A percentile compares a stretch with the other conserved stretches of the same genome.
These are phyloP conservation scores for Talinum fruticosum DNA, from an alignment of 148 eudicot genomes.

Conservation along the genomic window DNA sequence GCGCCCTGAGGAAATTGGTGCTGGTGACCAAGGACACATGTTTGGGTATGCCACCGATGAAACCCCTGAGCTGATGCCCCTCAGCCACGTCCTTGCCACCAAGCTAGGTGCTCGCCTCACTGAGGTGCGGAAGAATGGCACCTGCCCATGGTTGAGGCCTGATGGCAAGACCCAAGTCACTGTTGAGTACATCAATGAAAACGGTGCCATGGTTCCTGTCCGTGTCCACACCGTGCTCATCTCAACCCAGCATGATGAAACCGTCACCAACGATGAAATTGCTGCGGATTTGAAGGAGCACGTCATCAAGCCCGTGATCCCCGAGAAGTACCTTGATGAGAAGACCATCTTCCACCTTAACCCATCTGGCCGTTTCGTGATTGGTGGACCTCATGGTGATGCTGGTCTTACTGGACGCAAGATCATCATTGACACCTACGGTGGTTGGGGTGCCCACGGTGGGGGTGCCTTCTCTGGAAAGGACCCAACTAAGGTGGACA, in stretches of 20 bases:
- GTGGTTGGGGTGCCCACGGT: conserved; percentile 55
- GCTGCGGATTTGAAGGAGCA: conserved; percentile 45
- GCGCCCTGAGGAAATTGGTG: conserved; percentile 39
- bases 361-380: conserved; percentile 52
- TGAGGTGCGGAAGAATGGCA: conserved; percentile 39
- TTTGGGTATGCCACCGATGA: conserved; percentile 55
- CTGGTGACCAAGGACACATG: conserved; percentile 53
- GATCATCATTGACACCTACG: conserved; percentile 53
- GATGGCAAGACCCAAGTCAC: conserved; percentile 44
- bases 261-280: conserved; percentile 40
- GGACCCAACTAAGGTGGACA: conserved; percentile 54
- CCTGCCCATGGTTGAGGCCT: conserved; percentile 44
- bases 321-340: conserved; percentile 52
- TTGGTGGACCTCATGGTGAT: conserved; percentile 53
- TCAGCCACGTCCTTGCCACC: conserved; percentile 40
- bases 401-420: conserved; percentile 53
- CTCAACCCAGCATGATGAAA: conserved; percentile 40
- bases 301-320: conserved; percentile 48
- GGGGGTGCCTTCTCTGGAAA: conserved; percentile 54
- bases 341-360: conserved; percentile 58
- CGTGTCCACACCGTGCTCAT: conserved; percentile 41
- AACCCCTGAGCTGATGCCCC: conserved; percentile 48
- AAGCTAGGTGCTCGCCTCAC: conserved; percentile 38
- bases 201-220: conserved; percentile 41
- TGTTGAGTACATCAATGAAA: conserved; percentile 38